Base-by-base conservation (phyloP, 495 filamentous ascomycete genomes). In the Aspergillus cavernicola region DNA sequence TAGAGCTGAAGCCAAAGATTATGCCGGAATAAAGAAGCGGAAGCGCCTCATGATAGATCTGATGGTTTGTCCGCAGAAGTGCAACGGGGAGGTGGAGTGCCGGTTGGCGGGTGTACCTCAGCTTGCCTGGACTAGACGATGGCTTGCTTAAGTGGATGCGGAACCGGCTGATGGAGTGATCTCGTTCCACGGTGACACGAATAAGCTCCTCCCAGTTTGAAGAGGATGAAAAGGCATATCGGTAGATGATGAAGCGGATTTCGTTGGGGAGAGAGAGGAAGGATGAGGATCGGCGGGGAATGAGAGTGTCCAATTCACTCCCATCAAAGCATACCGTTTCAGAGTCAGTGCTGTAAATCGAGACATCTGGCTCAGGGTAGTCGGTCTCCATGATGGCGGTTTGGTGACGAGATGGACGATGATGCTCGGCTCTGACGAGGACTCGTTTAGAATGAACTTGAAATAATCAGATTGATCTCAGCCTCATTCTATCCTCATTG, bases 161-260 rank as follows among this genome's bases (percentile, higher is more conserved):
- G 23, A 10, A 10, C 18, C 16, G 42, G 42, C 10, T 24, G 15
- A 16, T 20, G 1, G 28, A 7, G 15, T 4, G 8, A 7, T n/a
- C 24, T 33, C 42, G 42, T 7, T 32, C 42, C 8, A 33, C 42
- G 7, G 42, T 46, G 16, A 46, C 18, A n/a, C 28, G 42, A 13
- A 33, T 22, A 12, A 46, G 42, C 42, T 46, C 42, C 0, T 18
- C 9, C 26, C 28, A 33, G 6, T 20, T 20, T 46, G 42, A 33
- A 10, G 42, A 22, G 0, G 28, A 33, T 22, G 28, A 46, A 33
- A 46, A 46, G 15, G 42, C 42, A n/a, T 46, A 46, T 13, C 22
- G 42, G 18, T 46, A 46, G 26, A 46, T 46, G n/a, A 32, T 7
- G 15, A 46, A 46, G 16, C 42, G 26, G 26, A 46, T 32, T 31